Percentiles rank a stretch among this genome's conserved stretches.
These are phyloP conservation scores for Fusarium citri DNA, from an alignment of 2,329 filamentous ascomycete species.

Conservation along the genomic window DNA sequence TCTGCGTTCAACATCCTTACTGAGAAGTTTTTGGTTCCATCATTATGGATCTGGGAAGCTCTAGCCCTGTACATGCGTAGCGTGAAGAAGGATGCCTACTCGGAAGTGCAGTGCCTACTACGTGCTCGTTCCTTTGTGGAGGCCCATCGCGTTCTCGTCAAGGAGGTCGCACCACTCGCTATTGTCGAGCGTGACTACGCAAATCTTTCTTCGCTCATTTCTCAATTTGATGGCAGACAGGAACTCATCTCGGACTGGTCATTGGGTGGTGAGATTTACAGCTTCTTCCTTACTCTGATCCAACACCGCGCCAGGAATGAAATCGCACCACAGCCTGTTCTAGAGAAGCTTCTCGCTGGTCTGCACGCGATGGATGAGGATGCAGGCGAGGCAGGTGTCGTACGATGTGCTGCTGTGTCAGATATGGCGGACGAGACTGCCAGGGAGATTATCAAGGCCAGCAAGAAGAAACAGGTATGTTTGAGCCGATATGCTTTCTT, in stretches of 20 bases:
- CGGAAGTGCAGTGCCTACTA: conserved; percentile 83
- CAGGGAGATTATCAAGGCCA: conserved; percentile 67
- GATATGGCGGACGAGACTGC: conserved; percentile 85
- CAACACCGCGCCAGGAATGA: conserved; percentile 57
- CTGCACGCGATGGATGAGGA: conserved; percentile 66
- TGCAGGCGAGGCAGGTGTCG: conserved; percentile 61
- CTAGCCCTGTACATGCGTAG: conserved; percentile 85
- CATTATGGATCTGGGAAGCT: conserved; percentile 86
- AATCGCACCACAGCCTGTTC: conserved; percentile 56
- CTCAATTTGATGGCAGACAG: conserved; percentile 74
- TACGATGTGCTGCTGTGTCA: conserved; percentile 74
- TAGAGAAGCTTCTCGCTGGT: conserved; percentile 68
- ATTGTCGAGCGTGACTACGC: conserved; percentile 86
- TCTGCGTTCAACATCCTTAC: conserved; percentile 69
- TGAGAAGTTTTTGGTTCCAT: conserved; percentile 75
- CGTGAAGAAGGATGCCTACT: conserved; percentile 73
- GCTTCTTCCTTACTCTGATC: conserved; percentile 67
- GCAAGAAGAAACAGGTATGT: conserved; percentile 69
- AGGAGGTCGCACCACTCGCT: conserved; percentile 82
- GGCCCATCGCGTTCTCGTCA: conserved; percentile 85
- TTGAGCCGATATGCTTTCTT: neutral
- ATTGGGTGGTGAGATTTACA: conserved; percentile 83
- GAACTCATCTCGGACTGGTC: conserved; percentile 78
- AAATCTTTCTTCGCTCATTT: conserved; percentile 74
- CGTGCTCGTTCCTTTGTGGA: conserved; percentile 80